Base-by-base conservation (phyloP, 768 basidiomycete species). In the Collybia nuda region DNA sequence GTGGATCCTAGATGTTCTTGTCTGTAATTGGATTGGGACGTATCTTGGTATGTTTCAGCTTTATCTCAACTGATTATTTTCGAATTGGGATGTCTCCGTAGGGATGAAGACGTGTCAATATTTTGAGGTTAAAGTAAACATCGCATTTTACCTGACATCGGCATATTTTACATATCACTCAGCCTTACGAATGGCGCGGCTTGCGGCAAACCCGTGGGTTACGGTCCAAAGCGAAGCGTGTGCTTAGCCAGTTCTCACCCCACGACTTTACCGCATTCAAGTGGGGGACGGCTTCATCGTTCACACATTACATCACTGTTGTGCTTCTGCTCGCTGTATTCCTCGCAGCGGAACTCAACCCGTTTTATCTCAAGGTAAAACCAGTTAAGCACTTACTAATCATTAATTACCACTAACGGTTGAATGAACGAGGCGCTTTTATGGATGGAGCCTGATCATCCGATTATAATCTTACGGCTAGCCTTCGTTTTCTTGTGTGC, bases 361-460 rank as follows among this genome's bases (percentile, higher is more conserved):
- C 90, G 4, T 93, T 93, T 67, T 93, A 93, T 69, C 73, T 93
- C 36, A 93, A 93, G 78, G 89, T 86, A 58, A 52, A 68, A 59
- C 54, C 48, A 36, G 19, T 24, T 15, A 48, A 19, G 19, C 21
- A 50, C 47, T 51, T 48, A 40, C 35, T 18, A 42, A 37, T 51
- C 23, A 22, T 24, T 19, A 35, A 43, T 32, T 32, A 11, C n/a
- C 32, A 32, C 9, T 32, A 32, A 32, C 14, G 12, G 32, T 14
- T 32, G 32, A 32, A 32, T 32, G 32, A 32, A 32, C 3, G 59
- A 74, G 76, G 82, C 78, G 67, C 69, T 69, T 58, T 74, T 93
- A 32, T 93, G 91, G 90, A 87, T 93, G 85, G 90, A 93, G 62
- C 92, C 91, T 29, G 86, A 90, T 66, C 91, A 93, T 65, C 91